Evolutionary conservation across 768 basidiomycete species (phyloP).

Genomic region (Nevesoporus exiguus): DNA sequence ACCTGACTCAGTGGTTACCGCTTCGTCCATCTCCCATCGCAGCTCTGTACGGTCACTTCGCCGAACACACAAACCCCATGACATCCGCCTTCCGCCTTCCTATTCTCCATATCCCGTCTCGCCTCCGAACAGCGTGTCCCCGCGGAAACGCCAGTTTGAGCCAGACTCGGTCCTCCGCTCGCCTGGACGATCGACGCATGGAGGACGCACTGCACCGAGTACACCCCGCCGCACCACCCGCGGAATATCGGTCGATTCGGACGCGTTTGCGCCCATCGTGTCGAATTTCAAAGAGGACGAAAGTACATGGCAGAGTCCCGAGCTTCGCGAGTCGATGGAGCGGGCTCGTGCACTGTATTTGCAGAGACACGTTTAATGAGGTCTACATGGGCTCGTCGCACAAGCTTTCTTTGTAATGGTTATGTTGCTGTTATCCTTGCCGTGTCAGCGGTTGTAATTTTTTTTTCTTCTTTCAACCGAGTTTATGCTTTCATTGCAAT

Average conservation of each 20-base stretch:
- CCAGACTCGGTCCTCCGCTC: slow-evolving; percentile 17
- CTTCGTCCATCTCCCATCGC: slow-evolving; percentile 25
- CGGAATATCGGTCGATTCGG: slow-evolving; percentile 37
- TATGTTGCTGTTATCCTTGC: not conserved
- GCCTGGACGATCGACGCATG: slow-evolving; percentile 19
- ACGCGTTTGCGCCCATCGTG: slow-evolving; percentile 18
- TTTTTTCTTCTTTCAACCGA: not conserved
- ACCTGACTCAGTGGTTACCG: not conserved
- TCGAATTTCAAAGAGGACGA: slow-evolving; percentile 44
- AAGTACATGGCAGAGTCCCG: slow-evolving; percentile 55
- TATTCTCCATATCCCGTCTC: slow-evolving; percentile 24
- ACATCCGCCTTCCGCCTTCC: slow-evolving; percentile 30
- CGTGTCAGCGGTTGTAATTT: not conserved
- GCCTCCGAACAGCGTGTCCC: slow-evolving; percentile 32
- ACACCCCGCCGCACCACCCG: slow-evolving; percentile 20
- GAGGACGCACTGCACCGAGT: slow-evolving; percentile 12
- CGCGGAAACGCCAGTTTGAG: slow-evolving; percentile 34
- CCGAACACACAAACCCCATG: slow-evolving; percentile 19
- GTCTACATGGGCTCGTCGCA: not conserved
- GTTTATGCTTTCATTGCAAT: not conserved
- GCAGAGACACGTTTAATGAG: slow-evolving; percentile 19
- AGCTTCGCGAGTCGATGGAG: slow-evolving; percentile 70
- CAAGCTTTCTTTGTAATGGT: not conserved
- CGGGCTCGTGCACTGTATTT: slow-evolving; percentile 46
- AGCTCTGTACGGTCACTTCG: slow-evolving; percentile 28